phyloP scores from a whole-genome alignment of 306 rosid species.

The Fragaria ananassa region DNA sequence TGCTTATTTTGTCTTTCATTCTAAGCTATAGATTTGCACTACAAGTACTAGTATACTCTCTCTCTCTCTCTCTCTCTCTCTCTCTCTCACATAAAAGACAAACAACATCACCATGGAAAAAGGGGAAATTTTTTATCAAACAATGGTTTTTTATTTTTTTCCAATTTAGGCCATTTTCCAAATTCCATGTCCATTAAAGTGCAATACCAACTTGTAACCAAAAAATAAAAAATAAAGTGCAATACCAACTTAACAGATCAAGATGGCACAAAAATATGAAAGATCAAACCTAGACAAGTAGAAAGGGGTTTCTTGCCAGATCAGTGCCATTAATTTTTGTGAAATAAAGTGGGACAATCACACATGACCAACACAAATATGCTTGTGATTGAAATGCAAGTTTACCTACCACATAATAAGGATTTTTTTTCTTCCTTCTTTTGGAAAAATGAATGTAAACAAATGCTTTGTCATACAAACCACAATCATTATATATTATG shows the following conservation, averaged over 20 bases:
- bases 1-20: conserved; percentile 47
- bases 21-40: conserved; percentile 22
- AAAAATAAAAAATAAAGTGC: background rate
- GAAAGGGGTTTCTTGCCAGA: background rate
- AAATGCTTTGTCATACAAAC: background rate
- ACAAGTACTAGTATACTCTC: conserved; percentile 3
- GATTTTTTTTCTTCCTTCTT: background rate
- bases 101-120: background rate
- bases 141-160: background rate
- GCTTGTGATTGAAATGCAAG: background rate
- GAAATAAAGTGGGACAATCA: conserved; percentile 10
- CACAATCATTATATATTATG: background rate
- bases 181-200: background rate
- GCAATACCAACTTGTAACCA: background rate
- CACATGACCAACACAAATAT: background rate
- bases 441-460: background rate
- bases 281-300: background rate
- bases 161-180: background rate
- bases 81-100: background rate
- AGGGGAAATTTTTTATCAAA: background rate
- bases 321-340: conserved; percentile 5
- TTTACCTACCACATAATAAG: conserved; percentile 1
- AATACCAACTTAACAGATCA: background rate
- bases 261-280: background rate
- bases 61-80: conserved; percentile 9